Conservation (phyloP, 1,284 basidiomycete genomes). For the Trichosporon sp. region DNA sequence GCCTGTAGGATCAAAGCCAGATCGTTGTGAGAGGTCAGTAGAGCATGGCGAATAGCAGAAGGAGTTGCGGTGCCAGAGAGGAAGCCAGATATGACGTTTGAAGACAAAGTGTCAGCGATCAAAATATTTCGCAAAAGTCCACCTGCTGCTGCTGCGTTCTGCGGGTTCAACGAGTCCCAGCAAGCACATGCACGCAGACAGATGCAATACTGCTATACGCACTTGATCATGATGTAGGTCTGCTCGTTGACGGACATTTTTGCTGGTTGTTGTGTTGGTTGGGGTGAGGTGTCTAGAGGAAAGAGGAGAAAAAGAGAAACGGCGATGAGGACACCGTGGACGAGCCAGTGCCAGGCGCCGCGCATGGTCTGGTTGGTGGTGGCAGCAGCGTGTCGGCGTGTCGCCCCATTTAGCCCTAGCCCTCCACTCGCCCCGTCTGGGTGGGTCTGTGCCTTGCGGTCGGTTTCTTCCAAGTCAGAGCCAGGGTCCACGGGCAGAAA, state of each 20-base stretch:
- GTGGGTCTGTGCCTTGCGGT: too few relatives aligned
- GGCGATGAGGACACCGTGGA: background rate
- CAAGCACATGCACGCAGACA: background rate
- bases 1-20: constrained; percentile 52
- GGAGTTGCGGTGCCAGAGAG: background rate
- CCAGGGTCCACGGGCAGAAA: background rate
- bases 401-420: background rate
- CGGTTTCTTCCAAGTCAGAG: background rate
- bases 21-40: background rate
- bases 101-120: background rate
- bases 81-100: background rate
- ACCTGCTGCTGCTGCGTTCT: too few relatives aligned
- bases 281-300: constrained; percentile 3
- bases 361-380: constrained; percentile 1
- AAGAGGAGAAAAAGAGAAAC: constrained; percentile 2
- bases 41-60: too few relatives aligned
- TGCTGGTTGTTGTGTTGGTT: constrained; percentile 15
- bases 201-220: constrained; percentile 14
- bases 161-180: background rate
- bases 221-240: constrained; percentile 56
- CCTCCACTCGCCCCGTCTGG: background rate
- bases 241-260: constrained; percentile 51
- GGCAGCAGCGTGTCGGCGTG: background rate
- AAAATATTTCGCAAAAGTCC: background rate
- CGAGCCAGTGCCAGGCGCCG: constrained; percentile 5